Evolutionary conservation across 2,329 filamentous ascomycete species (phyloP).

Genomic region (Hymenoscyphus scutula): DNA sequence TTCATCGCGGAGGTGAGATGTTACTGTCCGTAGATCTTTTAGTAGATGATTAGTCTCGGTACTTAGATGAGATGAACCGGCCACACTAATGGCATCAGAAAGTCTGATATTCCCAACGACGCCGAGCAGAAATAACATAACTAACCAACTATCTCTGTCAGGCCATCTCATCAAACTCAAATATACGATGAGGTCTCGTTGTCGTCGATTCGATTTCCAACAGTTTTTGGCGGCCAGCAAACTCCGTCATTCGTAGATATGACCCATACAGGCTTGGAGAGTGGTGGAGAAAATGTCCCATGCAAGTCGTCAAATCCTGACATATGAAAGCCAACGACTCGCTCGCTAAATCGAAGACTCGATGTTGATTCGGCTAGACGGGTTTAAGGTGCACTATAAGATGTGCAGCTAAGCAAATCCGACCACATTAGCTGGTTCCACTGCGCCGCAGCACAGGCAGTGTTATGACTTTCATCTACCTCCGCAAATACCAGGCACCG

Average conservation of each 20-base stretch:
- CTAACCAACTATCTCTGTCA: not conserved
- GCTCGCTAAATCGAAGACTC: not conserved
- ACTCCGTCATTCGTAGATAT: not conserved
- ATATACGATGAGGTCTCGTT: not conserved
- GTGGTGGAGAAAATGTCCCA: constrained; percentile 3
- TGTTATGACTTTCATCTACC: not conserved
- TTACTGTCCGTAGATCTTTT: not conserved
- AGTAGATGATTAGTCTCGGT: not conserved
- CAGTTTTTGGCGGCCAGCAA: not conserved
- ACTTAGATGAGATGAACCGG: not conserved
- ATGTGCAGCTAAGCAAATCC: constrained; percentile 20
- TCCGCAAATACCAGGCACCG: constrained; percentile 4
- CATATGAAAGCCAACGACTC: constrained; percentile 5
- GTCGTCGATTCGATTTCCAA: not conserved
- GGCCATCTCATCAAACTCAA: not conserved
- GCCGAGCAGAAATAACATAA: not conserved
- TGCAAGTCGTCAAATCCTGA: constrained; percentile 3
- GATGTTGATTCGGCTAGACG: constrained; percentile 3
- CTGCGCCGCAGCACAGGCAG: constrained; percentile 14
- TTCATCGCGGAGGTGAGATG: not conserved
- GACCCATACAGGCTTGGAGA: constrained; percentile 6
- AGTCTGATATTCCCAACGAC: not conserved
- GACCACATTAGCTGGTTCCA: constrained; percentile 8
- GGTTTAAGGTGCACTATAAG: constrained; percentile 9
- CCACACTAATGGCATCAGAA: not conserved